phyloP scores from a whole-genome alignment of 768 basidiomycete species.

The Baorangia bicolor region DNA sequence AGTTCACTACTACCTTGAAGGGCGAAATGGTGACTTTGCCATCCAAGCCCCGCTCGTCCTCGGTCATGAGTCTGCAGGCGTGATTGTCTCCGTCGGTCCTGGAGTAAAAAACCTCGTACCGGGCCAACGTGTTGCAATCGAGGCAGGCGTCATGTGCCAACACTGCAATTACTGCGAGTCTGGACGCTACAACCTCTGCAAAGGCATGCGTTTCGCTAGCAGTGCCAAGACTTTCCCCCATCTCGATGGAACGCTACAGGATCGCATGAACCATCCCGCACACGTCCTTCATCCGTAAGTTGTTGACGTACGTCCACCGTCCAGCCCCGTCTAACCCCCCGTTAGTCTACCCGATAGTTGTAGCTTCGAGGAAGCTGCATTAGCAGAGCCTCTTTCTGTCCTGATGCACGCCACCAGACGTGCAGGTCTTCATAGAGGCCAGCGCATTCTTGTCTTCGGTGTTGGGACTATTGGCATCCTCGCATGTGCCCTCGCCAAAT shows the following conservation, averaged over 20 bases:
- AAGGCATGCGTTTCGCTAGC: conserved; percentile 83
- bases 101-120: conserved; percentile 61
- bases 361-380: conserved; percentile 77
- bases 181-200: conserved; percentile 93
- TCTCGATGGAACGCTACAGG: conserved; percentile 87
- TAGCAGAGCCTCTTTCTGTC: conserved; percentile 94
- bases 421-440: conserved; percentile 45
- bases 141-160: conserved; percentile 88
- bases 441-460: conserved; percentile 85
- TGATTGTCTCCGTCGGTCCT: conserved; percentile 80
- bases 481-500: conserved; percentile 75
- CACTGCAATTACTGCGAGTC: conserved; percentile 65
- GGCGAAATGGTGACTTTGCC: conserved; percentile 90
- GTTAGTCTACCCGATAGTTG: conserved; percentile 71
- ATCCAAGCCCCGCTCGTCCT: conserved; percentile 85
- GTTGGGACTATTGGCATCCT: conserved; percentile 93
- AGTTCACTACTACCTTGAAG: conserved; percentile 93
- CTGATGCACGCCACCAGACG: conserved; percentile 64
- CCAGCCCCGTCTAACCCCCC: conserved; percentile 10
- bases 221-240: conserved; percentile 93
- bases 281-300: conserved; percentile 85
- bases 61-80: conserved; percentile 91
- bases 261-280: conserved; percentile 85
- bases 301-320: not conserved
- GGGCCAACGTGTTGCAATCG: conserved; percentile 91